Conservation (phyloP, 2,329 filamentous ascomycete species). For the Zasmidium angulare region DNA sequence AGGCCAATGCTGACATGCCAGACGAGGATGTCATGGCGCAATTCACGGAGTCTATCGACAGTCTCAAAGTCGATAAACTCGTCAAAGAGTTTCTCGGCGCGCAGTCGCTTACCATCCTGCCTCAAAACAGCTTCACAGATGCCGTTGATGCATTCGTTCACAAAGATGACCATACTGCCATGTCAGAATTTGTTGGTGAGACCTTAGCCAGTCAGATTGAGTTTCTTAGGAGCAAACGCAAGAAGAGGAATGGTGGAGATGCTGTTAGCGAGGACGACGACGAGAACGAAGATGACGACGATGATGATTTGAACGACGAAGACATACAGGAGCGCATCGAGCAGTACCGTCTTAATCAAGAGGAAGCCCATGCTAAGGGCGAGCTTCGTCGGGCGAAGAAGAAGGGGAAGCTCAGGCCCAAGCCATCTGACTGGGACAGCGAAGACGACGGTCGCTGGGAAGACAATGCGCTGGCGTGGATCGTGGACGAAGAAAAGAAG, state of each 20-base stretch:
- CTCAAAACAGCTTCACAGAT: slow-evolving; percentile 88
- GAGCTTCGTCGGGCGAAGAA: slow-evolving; percentile 56
- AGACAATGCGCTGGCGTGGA: slow-evolving; percentile 68
- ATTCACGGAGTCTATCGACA: slow-evolving; percentile 53
- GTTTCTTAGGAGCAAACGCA: slow-evolving; percentile 57
- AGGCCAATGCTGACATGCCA: slow-evolving; percentile 57
- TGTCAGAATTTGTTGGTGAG: slow-evolving; percentile 56
- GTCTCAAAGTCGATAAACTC: slow-evolving; percentile 82
- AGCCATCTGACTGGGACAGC: slow-evolving; percentile 81
- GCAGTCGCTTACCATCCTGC: slow-evolving; percentile 88
- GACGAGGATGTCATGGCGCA: slow-evolving; percentile 59
- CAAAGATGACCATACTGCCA: slow-evolving; percentile 91
- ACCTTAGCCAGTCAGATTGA: slow-evolving; percentile 45
- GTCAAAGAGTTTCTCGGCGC: slow-evolving; percentile 84
- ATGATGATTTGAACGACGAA: slow-evolving; percentile 53
- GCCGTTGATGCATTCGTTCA: slow-evolving; percentile 90
- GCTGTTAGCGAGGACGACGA: slow-evolving; percentile 56
- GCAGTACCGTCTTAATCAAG: slow-evolving; percentile 55
- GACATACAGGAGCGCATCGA: slow-evolving; percentile 64
- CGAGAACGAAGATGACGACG: slow-evolving; percentile 71
- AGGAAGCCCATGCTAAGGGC: slow-evolving; percentile 70
- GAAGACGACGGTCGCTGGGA: slow-evolving; percentile 86
- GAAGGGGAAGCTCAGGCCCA: slow-evolving; percentile 54
- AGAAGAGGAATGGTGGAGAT: slow-evolving; percentile 64
- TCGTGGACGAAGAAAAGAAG: slow-evolving; percentile 47